Evolutionary conservation across 441 rosid genomes (phyloP), one percentile per base, ranked within the genome.

Genomic region (Populus hybrid): DNA sequence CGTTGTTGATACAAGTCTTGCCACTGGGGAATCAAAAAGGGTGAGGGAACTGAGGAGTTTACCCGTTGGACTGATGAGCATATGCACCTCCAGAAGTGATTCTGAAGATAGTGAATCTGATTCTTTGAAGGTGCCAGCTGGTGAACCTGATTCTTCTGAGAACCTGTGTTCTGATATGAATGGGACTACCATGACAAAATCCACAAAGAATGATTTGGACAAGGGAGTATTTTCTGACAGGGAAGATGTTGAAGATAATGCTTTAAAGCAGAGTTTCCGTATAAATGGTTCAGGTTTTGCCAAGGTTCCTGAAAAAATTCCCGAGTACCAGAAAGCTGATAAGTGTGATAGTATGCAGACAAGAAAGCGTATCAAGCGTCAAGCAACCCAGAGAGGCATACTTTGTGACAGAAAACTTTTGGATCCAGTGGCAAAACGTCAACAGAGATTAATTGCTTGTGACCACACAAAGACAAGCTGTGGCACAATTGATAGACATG

Each of bases 1-100:
- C 8, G 73, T 91, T 68, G 90, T 92, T 73, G 98, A 92, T 78
- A 85, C 94, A 59, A 91, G 96, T 83, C 80, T 77, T 80, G 78
- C 80, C n/a, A 38, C 71, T 72, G 84, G 84, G 71, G 86, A 74
- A 80, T 71, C 68, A 77, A 72, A 76, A 23, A 84, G 50, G 81
- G 79, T 89, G 82, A 87, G 89, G 80, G 92, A 86, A 77, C 82
- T 88, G 31, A 89, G 87, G 80, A 82, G 86, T 82, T 87, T 94
- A 82, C 93, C 92, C 20, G 75, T 75, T 73, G 92, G 81, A 83
- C 74, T 74, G 36, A 24, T 76, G 42, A 68, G 75, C 73, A 68
- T 84, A n/a, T 79, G 76, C 68, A 74, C 70, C 69, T 78, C 84
- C 21, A 77, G 88, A 67, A 80, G 80, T 79, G 75, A 66, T 82